Evolutionary conservation across 495 filamentous ascomycete genomes (phyloP).

Genomic region (Xanthoparmelia taractica): DNA sequence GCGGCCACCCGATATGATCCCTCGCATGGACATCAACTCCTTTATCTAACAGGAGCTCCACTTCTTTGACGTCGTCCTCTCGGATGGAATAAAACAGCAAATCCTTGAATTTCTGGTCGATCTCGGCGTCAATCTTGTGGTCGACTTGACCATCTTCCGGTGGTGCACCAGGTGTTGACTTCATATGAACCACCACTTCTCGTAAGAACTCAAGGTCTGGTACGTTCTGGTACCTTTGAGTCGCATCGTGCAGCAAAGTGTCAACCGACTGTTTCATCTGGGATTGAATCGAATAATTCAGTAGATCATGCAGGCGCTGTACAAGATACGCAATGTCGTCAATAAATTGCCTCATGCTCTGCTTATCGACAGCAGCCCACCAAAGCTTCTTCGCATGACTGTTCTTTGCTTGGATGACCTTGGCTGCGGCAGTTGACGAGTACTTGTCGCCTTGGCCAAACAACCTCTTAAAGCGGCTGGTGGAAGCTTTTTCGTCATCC

Average conservation of each 20-base stretch:
- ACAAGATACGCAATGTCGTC: conserved; percentile 21
- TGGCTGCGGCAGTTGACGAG: conserved; percentile 20
- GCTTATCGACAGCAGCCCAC: conserved; percentile 28
- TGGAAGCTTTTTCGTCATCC: conserved; percentile 1
- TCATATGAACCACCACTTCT: conserved; percentile 9
- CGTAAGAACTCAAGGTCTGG: conserved; percentile 16
- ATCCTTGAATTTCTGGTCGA: conserved; percentile 9
- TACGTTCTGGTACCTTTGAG: conserved; percentile 10
- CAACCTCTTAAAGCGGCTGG: conserved; percentile 18
- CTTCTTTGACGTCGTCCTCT: conserved; percentile 2
- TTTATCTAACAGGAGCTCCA: conserved; percentile 12
- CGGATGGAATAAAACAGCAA: conserved; percentile 16
- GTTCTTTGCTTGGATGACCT: conserved; percentile 26
- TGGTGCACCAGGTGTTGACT: no score
- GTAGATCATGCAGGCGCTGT: conserved; percentile 18
- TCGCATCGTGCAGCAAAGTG: conserved; percentile 12
- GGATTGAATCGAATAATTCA: conserved; percentile 16
- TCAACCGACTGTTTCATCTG: conserved; percentile 13
- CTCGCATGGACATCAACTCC: conserved; percentile 5
- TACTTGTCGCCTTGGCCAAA: conserved; percentile 17
- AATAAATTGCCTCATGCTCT: conserved; percentile 25
- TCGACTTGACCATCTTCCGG: not conserved
- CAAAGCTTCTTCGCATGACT: conserved; percentile 23
- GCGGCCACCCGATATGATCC: conserved; percentile 10
- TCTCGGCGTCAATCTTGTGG: conserved; percentile 11